Evolutionary conservation across 129 eudicot species (phyloP).

Genomic region (Flaveria sonorensis): DNA sequence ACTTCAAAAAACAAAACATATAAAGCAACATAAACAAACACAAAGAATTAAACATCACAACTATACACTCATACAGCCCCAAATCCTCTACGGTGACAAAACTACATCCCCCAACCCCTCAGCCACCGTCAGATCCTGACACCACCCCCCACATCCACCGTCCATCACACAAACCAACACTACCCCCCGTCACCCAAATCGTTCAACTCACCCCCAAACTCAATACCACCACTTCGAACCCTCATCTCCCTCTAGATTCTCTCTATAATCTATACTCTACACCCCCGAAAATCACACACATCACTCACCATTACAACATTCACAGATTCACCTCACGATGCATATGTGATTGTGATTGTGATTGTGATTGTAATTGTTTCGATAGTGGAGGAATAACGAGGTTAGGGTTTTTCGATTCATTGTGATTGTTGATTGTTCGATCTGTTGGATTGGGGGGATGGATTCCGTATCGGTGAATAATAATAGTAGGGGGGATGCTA

Average conservation of each 20-base stretch:
- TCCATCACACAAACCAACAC: not conserved
- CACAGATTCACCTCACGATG: conserved; percentile 28
- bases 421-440: conserved; percentile 25
- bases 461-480: conserved; percentile 47
- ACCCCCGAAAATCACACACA: conserved; percentile 13
- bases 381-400: conserved; percentile 15
- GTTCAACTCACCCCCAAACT: conserved; percentile 7
- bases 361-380: not conserved
- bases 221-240: not conserved
- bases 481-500: conserved; percentile 41
- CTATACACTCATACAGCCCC: too few species aligned
- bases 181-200: conserved; percentile 1
- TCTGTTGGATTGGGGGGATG: conserved; percentile 46
- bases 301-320: conserved; percentile 24
- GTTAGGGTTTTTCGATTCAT: conserved; percentile 42
- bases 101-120: not conserved
- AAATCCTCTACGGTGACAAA: not conserved
- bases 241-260: not conserved
- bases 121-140: not conserved
- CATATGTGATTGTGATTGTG: conserved; percentile 26
- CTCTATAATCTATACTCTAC: not conserved
- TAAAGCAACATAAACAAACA: too few species aligned
- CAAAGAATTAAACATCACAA: too few species aligned
- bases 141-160: not conserved
- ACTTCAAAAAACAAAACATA: too few species aligned